These are phyloP conservation scores for Yamadazyma aaseri DNA, from an alignment of 1,139 yeast species.

Conservation along the genomic window DNA sequence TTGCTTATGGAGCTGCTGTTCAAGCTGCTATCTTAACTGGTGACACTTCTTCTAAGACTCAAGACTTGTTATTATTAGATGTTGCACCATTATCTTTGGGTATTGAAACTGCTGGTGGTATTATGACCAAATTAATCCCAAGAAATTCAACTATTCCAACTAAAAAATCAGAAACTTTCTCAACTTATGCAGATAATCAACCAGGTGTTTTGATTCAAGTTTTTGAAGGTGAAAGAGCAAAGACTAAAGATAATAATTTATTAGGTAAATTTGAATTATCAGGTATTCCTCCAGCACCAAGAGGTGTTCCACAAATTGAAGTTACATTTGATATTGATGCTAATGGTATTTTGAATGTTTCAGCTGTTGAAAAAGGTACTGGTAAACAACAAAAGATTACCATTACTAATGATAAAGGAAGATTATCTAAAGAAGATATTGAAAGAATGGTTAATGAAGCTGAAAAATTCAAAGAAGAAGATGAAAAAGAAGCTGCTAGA, in stretches of 20 bases:
- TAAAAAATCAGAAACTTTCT: slow-evolving; percentile 90
- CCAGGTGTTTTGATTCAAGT: slow-evolving; percentile 95
- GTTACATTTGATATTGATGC: slow-evolving; percentile 93
- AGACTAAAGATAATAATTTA: slow-evolving; percentile 90
- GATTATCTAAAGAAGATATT: slow-evolving; percentile 49
- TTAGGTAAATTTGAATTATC: slow-evolving; percentile 92
- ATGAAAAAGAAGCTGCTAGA: slow-evolving; percentile 38
- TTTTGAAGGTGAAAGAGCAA: slow-evolving; percentile 95
- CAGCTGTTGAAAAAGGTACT: slow-evolving; percentile 93
- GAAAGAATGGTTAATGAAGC: slow-evolving; percentile 51
- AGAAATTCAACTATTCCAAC: slow-evolving; percentile 97
- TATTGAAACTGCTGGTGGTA: slow-evolving; percentile 96
- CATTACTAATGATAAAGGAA: slow-evolving; percentile 46
- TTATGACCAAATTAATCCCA: slow-evolving; percentile 93
- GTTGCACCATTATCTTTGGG: slow-evolving; percentile 93
- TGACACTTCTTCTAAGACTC: slow-evolving; percentile 73
- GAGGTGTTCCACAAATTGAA: slow-evolving; percentile 96
- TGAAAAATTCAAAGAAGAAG: slow-evolving; percentile 40
- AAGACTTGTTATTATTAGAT: slow-evolving; percentile 84
- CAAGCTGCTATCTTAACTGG: slow-evolving; percentile 66
- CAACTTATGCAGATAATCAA: slow-evolving; percentile 95
- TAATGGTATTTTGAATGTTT: slow-evolving; percentile 89
- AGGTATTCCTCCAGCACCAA: slow-evolving; percentile 97
- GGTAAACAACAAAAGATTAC: slow-evolving; percentile 53
- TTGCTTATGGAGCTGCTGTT: slow-evolving; percentile 47